Percentiles rank a stretch among this genome's conserved stretches.
phyloP scores from a whole-genome alignment of 805 yeast species.

The Brettanomyces custersianus region DNA sequence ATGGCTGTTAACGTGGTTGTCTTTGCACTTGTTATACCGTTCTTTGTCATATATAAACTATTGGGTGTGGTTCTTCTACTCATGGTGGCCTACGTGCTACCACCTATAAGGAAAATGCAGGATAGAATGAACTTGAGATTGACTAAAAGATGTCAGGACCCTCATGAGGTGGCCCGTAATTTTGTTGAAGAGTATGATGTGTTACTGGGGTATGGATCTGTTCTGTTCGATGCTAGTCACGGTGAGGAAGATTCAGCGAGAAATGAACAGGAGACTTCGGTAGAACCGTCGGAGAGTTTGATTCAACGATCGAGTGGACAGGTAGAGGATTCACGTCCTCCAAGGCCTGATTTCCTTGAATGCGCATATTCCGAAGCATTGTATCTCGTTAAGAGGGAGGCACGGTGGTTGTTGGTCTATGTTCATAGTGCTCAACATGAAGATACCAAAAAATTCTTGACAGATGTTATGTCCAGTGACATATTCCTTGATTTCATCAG shows the following conservation, averaged over 20 bases:
- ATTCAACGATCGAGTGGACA: too few species aligned
- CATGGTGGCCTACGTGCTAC: conserved; percentile 12
- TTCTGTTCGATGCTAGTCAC: not conserved
- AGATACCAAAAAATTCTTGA: conserved; percentile 42
- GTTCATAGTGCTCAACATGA: conserved; percentile 69
- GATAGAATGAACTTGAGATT: conserved; percentile 14
- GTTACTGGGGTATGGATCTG: conserved; percentile 16
- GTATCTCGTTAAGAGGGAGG: conserved; percentile 56
- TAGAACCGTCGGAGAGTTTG: not conserved
- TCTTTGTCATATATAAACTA: conserved; percentile 15
- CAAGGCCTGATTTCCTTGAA: conserved; percentile 41
- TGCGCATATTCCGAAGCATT: conserved; percentile 80
- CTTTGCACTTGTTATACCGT: conserved; percentile 18
- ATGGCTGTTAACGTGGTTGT: conserved; percentile 9
- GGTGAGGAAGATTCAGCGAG: not conserved
- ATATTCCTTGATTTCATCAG: conserved; percentile 38
- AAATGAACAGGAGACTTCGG: not conserved
- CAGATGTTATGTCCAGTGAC: conserved; percentile 43
- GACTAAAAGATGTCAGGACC: conserved; percentile 16
- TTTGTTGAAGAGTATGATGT: conserved; percentile 26
- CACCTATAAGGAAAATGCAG: conserved; percentile 16
- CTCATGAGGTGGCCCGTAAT: conserved; percentile 25
- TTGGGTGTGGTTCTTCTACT: conserved; percentile 13
- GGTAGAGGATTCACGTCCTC: conserved; percentile 8
- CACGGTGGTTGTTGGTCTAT: conserved; percentile 64